Base-by-base conservation (phyloP, 192 early-diverging fungal species). In the Powellomyces hirtus region DNA sequence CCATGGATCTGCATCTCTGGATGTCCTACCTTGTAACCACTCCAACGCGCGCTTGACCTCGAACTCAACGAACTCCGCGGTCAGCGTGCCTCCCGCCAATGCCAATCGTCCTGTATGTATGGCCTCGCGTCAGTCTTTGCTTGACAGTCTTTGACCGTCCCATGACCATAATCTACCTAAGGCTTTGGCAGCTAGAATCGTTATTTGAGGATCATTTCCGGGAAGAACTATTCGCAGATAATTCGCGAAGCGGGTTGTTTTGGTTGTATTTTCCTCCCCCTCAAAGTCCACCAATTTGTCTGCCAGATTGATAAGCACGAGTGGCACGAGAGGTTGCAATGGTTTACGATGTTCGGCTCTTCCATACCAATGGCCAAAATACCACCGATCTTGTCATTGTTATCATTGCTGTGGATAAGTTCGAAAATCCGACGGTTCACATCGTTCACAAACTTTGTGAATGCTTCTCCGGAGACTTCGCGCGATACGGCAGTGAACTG, bases 251-350 rank as follows among this genome's bases (percentile, higher is more conserved):
- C 91, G 82, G 22, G 86, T 91, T 18, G 84, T 78, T 74, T 91
- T 87, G 45, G 84, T 88, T 20, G 89, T 86, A 73, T 91, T 92
- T 63, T 90, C 90, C 64, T 91, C 89, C 27, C 66, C 85, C 62
- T 92, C 91, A 31, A 92, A 87, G 35, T 90, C 92, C 59, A 94
- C 92, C 59, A 94, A 64, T 38, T 84, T 86, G 73, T 93, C 92
- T 93, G 72, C 16, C 11, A 36, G 1, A n/a, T n/a, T n/a, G n/a
- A n/a, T n/a, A n/a, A n/a, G n/a, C n/a, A n/a, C n/a, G n/a, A n/a
- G n/a, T n/a, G n/a, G n/a, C n/a, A n/a, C n/a, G n/a, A n/a, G n/a
- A n/a, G n/a, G n/a, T n/a, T n/a, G n/a, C n/a, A n/a, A n/a, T n/a
- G n/a, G n/a, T n/a, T 42, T 8, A 18, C 40, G 40, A 8, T 42